Evolutionary conservation across 768 basidiomycete genomes (phyloP), one percentile per base, ranked within the genome.

Genomic region (Artomyces pyxidatus): DNA sequence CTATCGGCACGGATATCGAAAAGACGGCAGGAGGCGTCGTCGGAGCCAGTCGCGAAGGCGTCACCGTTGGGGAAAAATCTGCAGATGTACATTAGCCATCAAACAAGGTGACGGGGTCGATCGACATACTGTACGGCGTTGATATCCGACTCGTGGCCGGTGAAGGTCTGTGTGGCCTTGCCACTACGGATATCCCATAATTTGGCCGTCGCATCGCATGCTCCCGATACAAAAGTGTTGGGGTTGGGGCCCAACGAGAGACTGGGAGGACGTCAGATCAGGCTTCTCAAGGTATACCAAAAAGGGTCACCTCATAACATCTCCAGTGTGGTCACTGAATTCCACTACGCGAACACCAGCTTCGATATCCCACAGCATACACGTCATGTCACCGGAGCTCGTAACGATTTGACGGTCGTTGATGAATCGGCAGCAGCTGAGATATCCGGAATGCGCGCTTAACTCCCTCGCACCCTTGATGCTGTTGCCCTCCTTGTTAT

Each of bases 51-150:
- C 21, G 94, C 95, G 67, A 99, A 98, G 0, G 96, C 95, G 66
- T 99, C 94, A 53, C 95, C 95, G 60, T 97, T 97, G 32, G 95
- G 95, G 89, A 98, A 99, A 71, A 98, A 99, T 63, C 94, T 97
- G 53, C 51, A 22, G 35, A 25, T 38, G 8, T 12, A 42, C 8
- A 14, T 45, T 39, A 57, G 45, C 37, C n/a, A 54, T 35, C 37
- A 48, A 47, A 49, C 45, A 37, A 57, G 8, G 17, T 38, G 45
- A 51, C 17, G 43, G 48, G 47, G 45, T 45, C 40, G 50, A 47
- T 44, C 47, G 38, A 80, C 92, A 61, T 63, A 97, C 95, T 88
- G 85, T 42, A 99, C 96, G 49, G 96, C 95, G 69, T 99, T 99
- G 70, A 99, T 98, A 65, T 99, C 95, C 27, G 91, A 93, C 66